Percentiles rank a stretch among this genome's conserved stretches.
Evolutionary conservation across 139 green algal genomes (phyloP).

Genomic region (Picochlorum sp.): DNA sequence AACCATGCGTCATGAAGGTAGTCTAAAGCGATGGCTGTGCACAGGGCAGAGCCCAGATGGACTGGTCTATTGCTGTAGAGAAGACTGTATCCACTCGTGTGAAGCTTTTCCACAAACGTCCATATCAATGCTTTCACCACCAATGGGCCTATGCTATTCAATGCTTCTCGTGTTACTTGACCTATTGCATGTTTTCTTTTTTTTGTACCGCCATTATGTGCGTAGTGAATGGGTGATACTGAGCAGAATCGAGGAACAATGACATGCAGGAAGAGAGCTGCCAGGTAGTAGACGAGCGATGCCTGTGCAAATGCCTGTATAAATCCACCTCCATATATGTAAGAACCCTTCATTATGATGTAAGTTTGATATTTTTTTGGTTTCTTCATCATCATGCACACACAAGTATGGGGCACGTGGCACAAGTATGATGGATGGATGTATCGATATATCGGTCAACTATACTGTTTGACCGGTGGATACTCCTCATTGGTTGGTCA

Average conservation of each 20-base stretch:
- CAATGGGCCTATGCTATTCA: conserved; percentile 55
- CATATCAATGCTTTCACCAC: conserved; percentile 66
- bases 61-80: conserved; percentile 39
- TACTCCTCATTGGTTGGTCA: too few relatives aligned
- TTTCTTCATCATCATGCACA: too few relatives aligned
- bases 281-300: conserved; percentile 56
- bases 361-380: too few relatives aligned
- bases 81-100: conserved; percentile 28
- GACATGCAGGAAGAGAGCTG: conserved; percentile 52
- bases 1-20: conserved; percentile 85
- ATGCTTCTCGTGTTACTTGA: conserved; percentile 47
- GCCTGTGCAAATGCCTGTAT: conserved; percentile 29
- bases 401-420: too few relatives aligned
- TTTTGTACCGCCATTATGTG: not conserved
- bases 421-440: too few relatives aligned
- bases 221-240: conserved; percentile 35
- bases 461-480: too few relatives aligned
- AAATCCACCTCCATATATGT: conserved; percentile 35
- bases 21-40: conserved; percentile 53
- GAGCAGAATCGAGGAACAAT: conserved; percentile 41
- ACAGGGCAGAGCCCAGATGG: conserved; percentile 34
- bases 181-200: conserved; percentile 21
- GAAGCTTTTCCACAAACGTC: conserved; percentile 58
- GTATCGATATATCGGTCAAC: too few relatives aligned
- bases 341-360: too few relatives aligned